Percentiles rank a stretch among this genome's conserved stretches.
These are phyloP conservation scores for Phytopythium kandeliae DNA, from an alignment of 352 stramenopile species.

Conservation along the genomic window DNA sequence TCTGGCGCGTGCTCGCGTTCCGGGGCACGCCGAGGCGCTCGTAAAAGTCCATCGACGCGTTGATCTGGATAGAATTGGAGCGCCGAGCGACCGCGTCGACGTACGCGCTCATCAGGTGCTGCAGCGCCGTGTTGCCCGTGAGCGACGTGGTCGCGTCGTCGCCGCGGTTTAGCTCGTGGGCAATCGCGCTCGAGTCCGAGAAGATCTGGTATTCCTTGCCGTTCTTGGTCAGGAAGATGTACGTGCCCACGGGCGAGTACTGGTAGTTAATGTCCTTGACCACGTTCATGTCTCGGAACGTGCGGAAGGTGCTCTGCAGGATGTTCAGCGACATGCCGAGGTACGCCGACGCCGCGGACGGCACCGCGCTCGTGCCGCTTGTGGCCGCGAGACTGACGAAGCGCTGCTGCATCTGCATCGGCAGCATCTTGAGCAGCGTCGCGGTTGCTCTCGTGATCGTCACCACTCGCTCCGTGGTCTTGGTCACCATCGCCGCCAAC, in stretches of 20 bases:
- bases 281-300: conserved; percentile 70
- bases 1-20: conserved; percentile 58
- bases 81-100: conserved; percentile 60
- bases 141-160: conserved; percentile 47
- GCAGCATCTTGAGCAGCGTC: conserved; percentile 63
- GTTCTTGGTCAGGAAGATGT: conserved; percentile 70
- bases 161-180: conserved; percentile 32
- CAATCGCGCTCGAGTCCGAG: conserved; percentile 33
- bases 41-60: conserved; percentile 82
- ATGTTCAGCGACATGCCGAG: conserved; percentile 76
- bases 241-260: conserved; percentile 72
- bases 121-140: conserved; percentile 69
- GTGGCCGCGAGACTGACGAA: conserved; percentile 35
- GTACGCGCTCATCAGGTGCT: conserved; percentile 85
- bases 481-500: conserved; percentile 64
- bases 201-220: conserved; percentile 44
- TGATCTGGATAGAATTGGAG: conserved; percentile 76
- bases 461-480: conserved; percentile 72
- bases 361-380: conserved; percentile 17
- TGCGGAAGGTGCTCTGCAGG: conserved; percentile 76
- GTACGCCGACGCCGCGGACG: conserved; percentile 58
- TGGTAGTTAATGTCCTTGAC: conserved; percentile 73
- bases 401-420: conserved; percentile 64
- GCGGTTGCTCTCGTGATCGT: conserved; percentile 80
- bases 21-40: conserved; percentile 64